Conservation (phyloP, 2,329 filamentous ascomycete genomes). For the Diplodia seriata region DNA sequence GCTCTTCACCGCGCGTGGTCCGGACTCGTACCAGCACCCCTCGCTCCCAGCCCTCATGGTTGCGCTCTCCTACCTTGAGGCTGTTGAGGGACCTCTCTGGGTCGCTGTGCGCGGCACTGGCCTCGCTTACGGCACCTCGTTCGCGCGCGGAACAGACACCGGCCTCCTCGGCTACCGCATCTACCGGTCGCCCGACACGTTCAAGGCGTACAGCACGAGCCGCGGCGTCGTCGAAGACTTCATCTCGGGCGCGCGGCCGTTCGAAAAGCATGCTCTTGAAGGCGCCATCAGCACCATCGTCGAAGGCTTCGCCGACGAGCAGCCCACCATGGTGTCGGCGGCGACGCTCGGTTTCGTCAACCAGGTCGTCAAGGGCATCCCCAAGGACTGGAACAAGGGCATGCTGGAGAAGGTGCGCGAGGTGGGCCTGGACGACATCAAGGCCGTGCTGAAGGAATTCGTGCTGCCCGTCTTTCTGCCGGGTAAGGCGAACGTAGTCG, state of each 20-base stretch:
- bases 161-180: slow-evolving; percentile 85
- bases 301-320: slow-evolving; percentile 83
- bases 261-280: slow-evolving; percentile 85
- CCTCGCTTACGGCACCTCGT: slow-evolving; percentile 86
- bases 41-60: slow-evolving; percentile 84
- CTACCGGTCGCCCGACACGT: slow-evolving; percentile 88
- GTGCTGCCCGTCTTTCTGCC: slow-evolving; percentile 82
- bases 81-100: slow-evolving; percentile 96
- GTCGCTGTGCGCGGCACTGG: slow-evolving; percentile 90
- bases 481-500: slow-evolving; percentile 79
- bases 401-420: slow-evolving; percentile 78
- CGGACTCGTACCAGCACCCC: slow-evolving; percentile 78
- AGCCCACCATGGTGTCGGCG: slow-evolving; percentile 81
- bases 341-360: slow-evolving; percentile 84
- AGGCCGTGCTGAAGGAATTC: slow-evolving; percentile 73
- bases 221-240: slow-evolving; percentile 77
- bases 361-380: slow-evolving; percentile 77
- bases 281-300: slow-evolving; percentile 91
- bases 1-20: slow-evolving; percentile 75
- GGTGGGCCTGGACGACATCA: slow-evolving; percentile 79
- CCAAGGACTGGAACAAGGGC: slow-evolving; percentile 77
- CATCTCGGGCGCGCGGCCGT: slow-evolving; percentile 70
- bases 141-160: slow-evolving; percentile 77
- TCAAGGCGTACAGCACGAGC: slow-evolving; percentile 81
- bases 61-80: slow-evolving; percentile 87